Evolutionary conservation across 257 asterid genomes (phyloP), one percentile per base, ranked within the genome.

Genomic region (Striga asiatica): DNA sequence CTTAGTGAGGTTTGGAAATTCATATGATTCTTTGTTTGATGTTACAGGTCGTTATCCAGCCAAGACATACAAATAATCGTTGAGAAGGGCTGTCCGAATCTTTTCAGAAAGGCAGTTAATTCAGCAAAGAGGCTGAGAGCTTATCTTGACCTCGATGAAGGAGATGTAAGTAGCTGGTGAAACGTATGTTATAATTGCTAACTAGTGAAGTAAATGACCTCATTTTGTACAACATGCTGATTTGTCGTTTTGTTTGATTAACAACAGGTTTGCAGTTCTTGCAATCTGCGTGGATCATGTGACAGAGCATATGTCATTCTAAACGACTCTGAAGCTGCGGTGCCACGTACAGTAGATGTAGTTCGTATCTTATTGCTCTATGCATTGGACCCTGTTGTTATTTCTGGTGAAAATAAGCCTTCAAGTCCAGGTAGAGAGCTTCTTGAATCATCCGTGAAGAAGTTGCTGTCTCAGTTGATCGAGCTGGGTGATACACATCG

Each of bases 121-220:
- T 88, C 99, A 0, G 84, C 81, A 2, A 92, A 92, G 67, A 82
- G 95, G 74, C 66, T 92, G 82, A 81, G 99, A 62, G 84, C 78
- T 2, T 75, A 84, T 70, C 67, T 88, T 61, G 74, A 67, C 24
- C 83, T 88, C 48, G 88, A 81, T 18, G 99, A 92, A 71, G 88
- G 85, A 72, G 82, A 81, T 49, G 99, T 92, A 71, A 66, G 85
- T 60, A 62, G 59, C 45, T 45, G 25, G 6, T 37, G 22, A 48
- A 50, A 29, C 7, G 48, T 6, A 20, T 17, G 27, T 16, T 60
- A 50, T 24, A 21, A 52, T 48, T 32, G 47, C n/a, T n/a, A n/a
- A n/a, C n/a, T n/a, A n/a, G n/a, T n/a, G n/a, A n/a, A n/a, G n/a
- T 60, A 31, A 19, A 13, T 66, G 59, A 29, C 23, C 43, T 12